These are phyloP conservation scores for Chrysosporium queenslandicum DNA, from an alignment of 2,329 filamentous ascomycete species.

Conservation along the genomic window DNA sequence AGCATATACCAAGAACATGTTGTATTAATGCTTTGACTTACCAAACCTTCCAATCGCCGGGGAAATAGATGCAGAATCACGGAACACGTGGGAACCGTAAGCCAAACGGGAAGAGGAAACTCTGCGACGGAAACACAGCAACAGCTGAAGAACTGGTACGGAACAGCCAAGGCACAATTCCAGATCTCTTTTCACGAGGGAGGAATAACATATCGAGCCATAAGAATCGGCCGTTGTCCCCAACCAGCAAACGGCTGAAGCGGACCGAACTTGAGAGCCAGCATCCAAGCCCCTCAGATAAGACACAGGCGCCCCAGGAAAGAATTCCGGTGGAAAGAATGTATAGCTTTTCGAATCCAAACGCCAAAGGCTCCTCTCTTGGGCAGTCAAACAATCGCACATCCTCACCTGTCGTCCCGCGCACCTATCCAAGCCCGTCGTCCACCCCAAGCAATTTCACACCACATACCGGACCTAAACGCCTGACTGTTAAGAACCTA, in stretches of 20 bases:
- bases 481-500: conserved; percentile 89
- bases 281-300: background rate
- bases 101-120: conserved; percentile 35
- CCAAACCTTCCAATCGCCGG: background rate
- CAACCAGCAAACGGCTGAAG: conserved; percentile 34
- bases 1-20: background rate
- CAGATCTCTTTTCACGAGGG: conserved; percentile 36
- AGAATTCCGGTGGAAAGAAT: conserved; percentile 38
- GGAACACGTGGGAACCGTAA: conserved; percentile 37
- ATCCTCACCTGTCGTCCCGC: background rate
- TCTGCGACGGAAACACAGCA: conserved; percentile 24
- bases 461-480: conserved; percentile 67
- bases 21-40: background rate
- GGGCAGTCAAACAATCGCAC: conserved; percentile 25
- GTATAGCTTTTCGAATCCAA: conserved; percentile 43
- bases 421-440: conserved; percentile 20
- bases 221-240: conserved; percentile 23
- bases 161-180: conserved; percentile 33
- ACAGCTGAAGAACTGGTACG: conserved; percentile 24
- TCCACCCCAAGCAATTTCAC: conserved; percentile 48
- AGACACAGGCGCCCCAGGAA: conserved; percentile 1
- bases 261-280: conserved; percentile 1
- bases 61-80: conserved; percentile 37
- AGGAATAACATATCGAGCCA: conserved; percentile 18
- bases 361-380: conserved; percentile 21